Conservation (phyloP, 23 red algal species). For the Agarophyton chilense region DNA sequence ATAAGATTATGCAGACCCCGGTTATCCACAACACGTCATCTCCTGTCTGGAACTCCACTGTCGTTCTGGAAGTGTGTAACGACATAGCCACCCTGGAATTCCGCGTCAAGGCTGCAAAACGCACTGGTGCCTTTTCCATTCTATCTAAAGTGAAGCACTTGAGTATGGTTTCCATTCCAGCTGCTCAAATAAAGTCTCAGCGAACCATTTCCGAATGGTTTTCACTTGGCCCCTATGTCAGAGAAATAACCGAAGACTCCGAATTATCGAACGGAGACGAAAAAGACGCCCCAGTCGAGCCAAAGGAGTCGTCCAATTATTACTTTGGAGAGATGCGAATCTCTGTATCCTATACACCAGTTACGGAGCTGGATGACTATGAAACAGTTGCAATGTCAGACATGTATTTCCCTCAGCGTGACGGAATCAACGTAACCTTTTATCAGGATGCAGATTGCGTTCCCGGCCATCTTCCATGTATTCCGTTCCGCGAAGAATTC, state of each 20-base stretch:
- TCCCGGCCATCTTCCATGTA: slow-evolving; percentile 51
- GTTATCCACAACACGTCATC: slow-evolving; percentile 60
- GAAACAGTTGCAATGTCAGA: slow-evolving; percentile 35
- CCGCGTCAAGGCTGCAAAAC: slow-evolving; percentile 74
- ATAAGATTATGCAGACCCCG: slow-evolving; percentile 72
- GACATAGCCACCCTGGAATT: slow-evolving; percentile 61
- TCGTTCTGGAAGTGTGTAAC: slow-evolving; percentile 52
- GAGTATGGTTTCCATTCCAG: slow-evolving; percentile 51
- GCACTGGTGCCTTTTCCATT: slow-evolving; percentile 55
- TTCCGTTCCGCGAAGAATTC: slow-evolving; percentile 57
- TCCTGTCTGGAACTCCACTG: slow-evolving; percentile 53
- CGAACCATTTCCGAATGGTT: slow-evolving; percentile 46
- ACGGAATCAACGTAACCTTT: slow-evolving; percentile 49
- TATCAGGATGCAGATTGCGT: slow-evolving; percentile 80
- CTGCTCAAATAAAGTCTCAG: slow-evolving; percentile 34
- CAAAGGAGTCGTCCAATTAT: neutral
- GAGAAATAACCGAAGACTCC: slow-evolving; percentile 30
- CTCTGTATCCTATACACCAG: slow-evolving; percentile 25
- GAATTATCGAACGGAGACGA: neutral
- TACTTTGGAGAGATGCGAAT: slow-evolving; percentile 63
- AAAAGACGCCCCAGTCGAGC: neutral
- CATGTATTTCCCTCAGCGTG: slow-evolving; percentile 69
- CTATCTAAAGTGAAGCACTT: slow-evolving; percentile 70
- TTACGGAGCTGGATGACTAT: slow-evolving; percentile 18
- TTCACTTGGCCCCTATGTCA: slow-evolving; percentile 45